A percentile compares a stretch with the other conserved stretches of the same genome.
These are phyloP conservation scores for Claviceps monticola DNA, from an alignment of 2,329 filamentous ascomycete genomes.

Conservation along the genomic window DNA sequence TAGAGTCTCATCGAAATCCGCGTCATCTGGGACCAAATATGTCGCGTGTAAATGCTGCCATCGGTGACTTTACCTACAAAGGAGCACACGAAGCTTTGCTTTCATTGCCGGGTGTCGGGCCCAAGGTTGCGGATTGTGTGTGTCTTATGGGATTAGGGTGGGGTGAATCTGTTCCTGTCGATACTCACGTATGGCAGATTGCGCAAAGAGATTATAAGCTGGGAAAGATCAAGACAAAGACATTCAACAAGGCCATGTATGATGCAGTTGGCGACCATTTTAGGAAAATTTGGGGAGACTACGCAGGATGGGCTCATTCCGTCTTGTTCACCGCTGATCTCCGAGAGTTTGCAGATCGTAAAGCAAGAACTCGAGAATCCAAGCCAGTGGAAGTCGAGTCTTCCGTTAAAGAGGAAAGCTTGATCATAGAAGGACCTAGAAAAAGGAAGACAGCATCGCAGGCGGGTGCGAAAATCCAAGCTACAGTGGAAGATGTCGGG, in stretches of 20 bases:
- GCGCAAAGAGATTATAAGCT: constrained; percentile 93
- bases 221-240: constrained; percentile 69
- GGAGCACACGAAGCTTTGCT: constrained; percentile 71
- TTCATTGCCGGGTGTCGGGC: constrained; percentile 73
- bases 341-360: constrained; percentile 63
- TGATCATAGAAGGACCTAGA: constrained; percentile 11
- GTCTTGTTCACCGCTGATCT: constrained; percentile 92
- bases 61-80: constrained; percentile 45
- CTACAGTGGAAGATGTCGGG: constrained; percentile 12
- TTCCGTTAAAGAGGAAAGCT: constrained; percentile 12
- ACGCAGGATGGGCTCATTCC: constrained; percentile 95
- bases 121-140: constrained; percentile 94
- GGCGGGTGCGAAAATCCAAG: constrained; percentile 7
- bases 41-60: constrained; percentile 15
- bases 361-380: constrained; percentile 10
- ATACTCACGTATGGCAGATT: constrained; percentile 98
- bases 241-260: constrained; percentile 78
- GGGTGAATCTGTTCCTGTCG: constrained; percentile 88
- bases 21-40: constrained; percentile 46
- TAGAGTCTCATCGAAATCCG: constrained; percentile 65
- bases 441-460: constrained; percentile 13
- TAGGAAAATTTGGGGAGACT: constrained; percentile 73
- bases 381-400: background rate
- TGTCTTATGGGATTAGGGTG: constrained; percentile 93
- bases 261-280: constrained; percentile 86